A percentile compares a stretch with the other conserved stretches of the same genome.
Conservation (phyloP, 2,329 filamentous ascomycete species). For the Aspergillus alliaceus region DNA sequence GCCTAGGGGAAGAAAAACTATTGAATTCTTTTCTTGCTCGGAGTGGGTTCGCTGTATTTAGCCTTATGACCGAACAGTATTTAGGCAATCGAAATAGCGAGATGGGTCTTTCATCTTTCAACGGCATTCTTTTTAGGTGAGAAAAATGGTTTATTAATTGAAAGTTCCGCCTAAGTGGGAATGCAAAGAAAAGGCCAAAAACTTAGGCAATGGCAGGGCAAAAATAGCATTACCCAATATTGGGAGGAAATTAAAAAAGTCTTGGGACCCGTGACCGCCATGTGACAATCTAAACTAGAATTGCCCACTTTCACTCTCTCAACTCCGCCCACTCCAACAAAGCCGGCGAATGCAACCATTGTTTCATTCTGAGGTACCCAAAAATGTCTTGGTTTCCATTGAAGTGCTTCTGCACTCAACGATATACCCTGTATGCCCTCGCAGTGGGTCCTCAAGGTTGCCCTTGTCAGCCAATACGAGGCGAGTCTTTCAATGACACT, state of each 20-base stretch:
- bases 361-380: constrained; percentile 4
- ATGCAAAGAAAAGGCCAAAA: background rate
- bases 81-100: background rate
- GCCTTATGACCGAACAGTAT: background rate
- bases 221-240: background rate
- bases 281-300: too few species aligned
- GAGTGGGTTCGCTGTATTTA: background rate
- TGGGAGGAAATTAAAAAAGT: background rate
- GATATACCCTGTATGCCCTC: background rate
- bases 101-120: background rate
- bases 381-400: background rate
- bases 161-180: background rate
- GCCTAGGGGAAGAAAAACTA: background rate
- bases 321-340: background rate
- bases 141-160: background rate
- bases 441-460: constrained; percentile 2
- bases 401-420: background rate
- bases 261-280: constrained; percentile 10
- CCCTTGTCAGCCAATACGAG: constrained; percentile 7
- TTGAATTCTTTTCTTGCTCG: background rate
- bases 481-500: too few species aligned
- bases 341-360: background rate
- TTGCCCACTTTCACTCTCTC: too few species aligned
- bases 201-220: background rate
- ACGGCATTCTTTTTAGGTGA: background rate